Conservation (phyloP, 441 rosid species). For the Croton setiger region DNA sequence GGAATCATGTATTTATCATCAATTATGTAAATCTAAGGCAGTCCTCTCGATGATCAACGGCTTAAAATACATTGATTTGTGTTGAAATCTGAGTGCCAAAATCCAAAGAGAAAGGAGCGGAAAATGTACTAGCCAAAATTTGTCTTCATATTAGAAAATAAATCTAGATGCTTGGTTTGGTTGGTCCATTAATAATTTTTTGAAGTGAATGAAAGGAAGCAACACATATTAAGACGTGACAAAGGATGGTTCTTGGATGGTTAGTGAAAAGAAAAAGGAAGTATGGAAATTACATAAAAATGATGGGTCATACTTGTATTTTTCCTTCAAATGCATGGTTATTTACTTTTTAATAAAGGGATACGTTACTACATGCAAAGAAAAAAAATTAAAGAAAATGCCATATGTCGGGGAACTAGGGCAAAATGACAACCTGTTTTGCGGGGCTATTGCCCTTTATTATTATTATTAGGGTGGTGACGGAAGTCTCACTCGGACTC, state of each 20-base stretch:
- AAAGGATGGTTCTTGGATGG: background rate
- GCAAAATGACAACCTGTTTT: background rate
- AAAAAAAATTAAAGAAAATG: background rate
- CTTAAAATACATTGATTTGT: background rate
- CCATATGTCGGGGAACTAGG: conserved; percentile 3
- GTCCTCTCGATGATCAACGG: conserved; percentile 8
- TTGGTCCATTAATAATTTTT: background rate
- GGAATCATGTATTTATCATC: background rate
- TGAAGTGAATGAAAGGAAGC: background rate
- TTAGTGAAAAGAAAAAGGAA: background rate
- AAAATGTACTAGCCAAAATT: conserved; percentile 12
- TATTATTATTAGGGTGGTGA: too few species aligned
- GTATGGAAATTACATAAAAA: background rate
- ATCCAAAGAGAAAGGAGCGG: conserved; percentile 7
- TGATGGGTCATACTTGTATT: background rate
- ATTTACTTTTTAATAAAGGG: background rate
- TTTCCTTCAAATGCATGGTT: conserved; percentile 3
- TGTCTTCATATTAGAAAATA: background rate
- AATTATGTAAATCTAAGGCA: conserved; percentile 4
- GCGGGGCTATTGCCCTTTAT: conserved; percentile 8
- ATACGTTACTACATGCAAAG: conserved; percentile 5
- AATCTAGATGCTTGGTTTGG: background rate
- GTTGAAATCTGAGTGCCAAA: background rate
- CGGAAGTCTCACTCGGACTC: too few species aligned
- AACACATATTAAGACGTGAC: background rate